A percentile compares a stretch with the other conserved stretches of the same genome.
phyloP scores from a whole-genome alignment of 768 basidiomycete genomes.

The Tricholoma matsutake region DNA sequence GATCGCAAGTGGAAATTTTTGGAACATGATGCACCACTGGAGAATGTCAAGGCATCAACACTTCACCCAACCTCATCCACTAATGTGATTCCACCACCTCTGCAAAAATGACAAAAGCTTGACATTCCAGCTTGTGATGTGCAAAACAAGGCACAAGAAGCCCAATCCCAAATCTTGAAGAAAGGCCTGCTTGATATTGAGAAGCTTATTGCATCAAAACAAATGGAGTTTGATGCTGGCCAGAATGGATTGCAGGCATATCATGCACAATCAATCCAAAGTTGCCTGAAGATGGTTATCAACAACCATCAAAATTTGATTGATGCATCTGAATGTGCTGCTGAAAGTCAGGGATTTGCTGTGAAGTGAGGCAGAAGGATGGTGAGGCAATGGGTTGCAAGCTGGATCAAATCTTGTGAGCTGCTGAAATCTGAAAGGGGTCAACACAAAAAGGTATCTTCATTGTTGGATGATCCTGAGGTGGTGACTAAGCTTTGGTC shows the following conservation, averaged over 20 bases:
- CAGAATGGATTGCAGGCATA: background rate
- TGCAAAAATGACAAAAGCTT: conserved; percentile 9
- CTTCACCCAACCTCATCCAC: conserved; percentile 6
- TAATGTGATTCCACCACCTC: conserved; percentile 5
- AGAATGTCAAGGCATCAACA: background rate
- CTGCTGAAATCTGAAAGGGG: background rate
- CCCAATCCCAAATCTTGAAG: background rate
- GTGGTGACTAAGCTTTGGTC: background rate
- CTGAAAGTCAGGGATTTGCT: background rate
- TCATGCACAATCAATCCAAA: conserved; percentile 20
- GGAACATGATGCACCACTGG: background rate
- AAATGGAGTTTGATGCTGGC: conserved; percentile 10
- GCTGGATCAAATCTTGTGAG: background rate
- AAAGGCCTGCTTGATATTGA: conserved; percentile 9
- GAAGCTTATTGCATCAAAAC: conserved; percentile 15
- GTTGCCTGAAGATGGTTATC: conserved; percentile 17
- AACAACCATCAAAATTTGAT: background rate
- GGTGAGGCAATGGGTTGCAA: background rate
- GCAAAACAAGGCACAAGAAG: background rate
- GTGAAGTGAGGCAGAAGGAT: conserved; percentile 6
- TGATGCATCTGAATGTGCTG: too few species aligned
- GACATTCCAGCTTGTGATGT: conserved; percentile 3
- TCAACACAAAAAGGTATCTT: background rate
- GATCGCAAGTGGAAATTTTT: background rate
- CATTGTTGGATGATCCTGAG: background rate